Evolutionary conservation across 495 filamentous ascomycete species (phyloP).

Genomic region (Friedmanniomyces endolithicus): DNA sequence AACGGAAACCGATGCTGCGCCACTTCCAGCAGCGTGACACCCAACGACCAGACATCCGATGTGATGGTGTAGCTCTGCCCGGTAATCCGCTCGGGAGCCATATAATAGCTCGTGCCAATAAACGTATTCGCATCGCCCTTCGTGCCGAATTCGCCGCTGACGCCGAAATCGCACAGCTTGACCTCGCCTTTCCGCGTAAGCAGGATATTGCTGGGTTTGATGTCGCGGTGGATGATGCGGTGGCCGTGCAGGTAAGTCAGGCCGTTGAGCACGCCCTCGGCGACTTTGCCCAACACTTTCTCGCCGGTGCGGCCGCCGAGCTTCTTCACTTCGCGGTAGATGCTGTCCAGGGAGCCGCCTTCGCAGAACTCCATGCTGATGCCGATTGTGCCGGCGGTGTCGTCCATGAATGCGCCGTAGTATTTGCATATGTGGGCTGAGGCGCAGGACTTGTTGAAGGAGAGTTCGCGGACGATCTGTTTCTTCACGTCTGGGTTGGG

Average conservation of each 20-base stretch:
- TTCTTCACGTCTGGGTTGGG: conserved; percentile 96
- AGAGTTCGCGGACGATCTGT: conserved; percentile 88
- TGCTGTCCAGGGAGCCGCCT: conserved; percentile 84
- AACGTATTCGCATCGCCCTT: conserved; percentile 98
- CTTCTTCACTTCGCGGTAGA: conserved; percentile 94
- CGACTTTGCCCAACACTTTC: conserved; percentile 95
- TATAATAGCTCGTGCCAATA: conserved; percentile 97
- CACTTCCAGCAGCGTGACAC: conserved; percentile 91
- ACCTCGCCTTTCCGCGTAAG: conserved; percentile 86
- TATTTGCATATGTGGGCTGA: conserved; percentile 92
- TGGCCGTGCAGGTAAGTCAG: conserved; percentile 91
- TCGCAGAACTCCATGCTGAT: conserved; percentile 99
- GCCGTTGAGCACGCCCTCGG: conserved; percentile 87
- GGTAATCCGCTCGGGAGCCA: conserved; percentile 96
- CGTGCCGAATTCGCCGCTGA: conserved; percentile 93
- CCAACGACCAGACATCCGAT: conserved; percentile 93
- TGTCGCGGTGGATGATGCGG: conserved; percentile 97
- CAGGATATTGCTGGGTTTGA: conserved; percentile 96
- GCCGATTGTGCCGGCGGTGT: conserved; percentile 83
- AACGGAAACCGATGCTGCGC: conserved; percentile 97
- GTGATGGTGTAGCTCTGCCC: conserved; percentile 97
- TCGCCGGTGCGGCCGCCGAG: conserved; percentile 90
- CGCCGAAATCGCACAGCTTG: conserved; percentile 96
- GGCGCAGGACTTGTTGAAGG: conserved; percentile 94
- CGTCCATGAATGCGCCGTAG: conserved; percentile 91